phyloP scores from a whole-genome alignment of 129 eudicot species.

The Calendula officinalis region DNA sequence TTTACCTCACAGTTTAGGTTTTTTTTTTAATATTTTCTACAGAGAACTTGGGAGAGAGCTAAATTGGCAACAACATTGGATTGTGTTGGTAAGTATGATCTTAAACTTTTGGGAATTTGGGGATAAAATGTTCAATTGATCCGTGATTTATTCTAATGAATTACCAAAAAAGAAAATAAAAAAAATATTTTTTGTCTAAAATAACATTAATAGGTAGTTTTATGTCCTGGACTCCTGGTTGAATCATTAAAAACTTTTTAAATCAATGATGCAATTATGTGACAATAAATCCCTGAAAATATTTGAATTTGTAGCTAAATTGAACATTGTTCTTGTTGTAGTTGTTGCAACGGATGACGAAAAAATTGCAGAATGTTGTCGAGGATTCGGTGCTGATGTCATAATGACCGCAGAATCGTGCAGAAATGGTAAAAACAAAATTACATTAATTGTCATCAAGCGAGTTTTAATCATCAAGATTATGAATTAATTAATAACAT shows the following conservation, averaged over 20 bases:
- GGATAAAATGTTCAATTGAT: background rate
- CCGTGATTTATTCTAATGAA: background rate
- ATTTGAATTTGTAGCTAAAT: conserved; percentile 6
- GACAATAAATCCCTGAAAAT: too few species aligned
- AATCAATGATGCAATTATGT: too few species aligned
- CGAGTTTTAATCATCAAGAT: background rate
- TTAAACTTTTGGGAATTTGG: background rate
- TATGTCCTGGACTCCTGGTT: too few species aligned
- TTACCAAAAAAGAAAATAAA: background rate
- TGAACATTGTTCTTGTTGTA: conserved; percentile 24
- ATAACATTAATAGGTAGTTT: too few species aligned
- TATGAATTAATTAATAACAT: background rate
- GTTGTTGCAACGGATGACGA: conserved; percentile 99
- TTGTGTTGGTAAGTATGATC: conserved; percentile 57
- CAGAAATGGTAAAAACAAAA: conserved; percentile 56
- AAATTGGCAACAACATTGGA: conserved; percentile 78
- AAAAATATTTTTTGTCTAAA: background rate
- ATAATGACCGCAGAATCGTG: conserved; percentile 94
- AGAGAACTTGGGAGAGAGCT: conserved; percentile 99
- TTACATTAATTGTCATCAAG: background rate
- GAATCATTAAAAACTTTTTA: too few species aligned
- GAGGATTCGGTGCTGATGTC: conserved; percentile 94
- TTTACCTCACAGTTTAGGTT: conserved; percentile 1
- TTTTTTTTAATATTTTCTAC: conserved; percentile 12
- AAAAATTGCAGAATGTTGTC: conserved; percentile 86